Evolutionary conservation across 2,329 filamentous ascomycete species (phyloP).

Genomic region (Diplocarpon rosae): DNA sequence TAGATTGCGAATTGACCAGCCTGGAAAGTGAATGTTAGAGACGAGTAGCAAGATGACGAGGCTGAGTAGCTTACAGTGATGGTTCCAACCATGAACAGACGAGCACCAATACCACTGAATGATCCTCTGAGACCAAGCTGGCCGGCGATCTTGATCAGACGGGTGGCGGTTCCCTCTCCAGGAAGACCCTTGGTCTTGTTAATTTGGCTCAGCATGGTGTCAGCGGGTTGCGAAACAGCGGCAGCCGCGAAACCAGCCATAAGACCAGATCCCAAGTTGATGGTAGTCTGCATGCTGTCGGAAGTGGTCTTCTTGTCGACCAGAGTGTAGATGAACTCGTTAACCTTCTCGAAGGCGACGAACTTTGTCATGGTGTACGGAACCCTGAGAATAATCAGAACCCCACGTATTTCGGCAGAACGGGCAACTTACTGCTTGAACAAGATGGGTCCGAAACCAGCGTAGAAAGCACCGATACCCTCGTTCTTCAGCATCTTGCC

Average conservation of each 20-base stretch:
- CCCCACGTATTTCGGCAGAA: neutral
- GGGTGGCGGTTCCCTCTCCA: conserved; percentile 70
- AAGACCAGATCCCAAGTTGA: conserved; percentile 72
- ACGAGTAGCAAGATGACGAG: conserved; percentile 7
- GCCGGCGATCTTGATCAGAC: conserved; percentile 78
- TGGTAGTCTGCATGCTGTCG: conserved; percentile 58
- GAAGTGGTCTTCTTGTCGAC: conserved; percentile 64
- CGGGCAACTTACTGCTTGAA: conserved; percentile 58
- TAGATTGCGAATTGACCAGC: conserved; percentile 86
- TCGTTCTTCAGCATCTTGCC: conserved; percentile 73
- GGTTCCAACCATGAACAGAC: conserved; percentile 51
- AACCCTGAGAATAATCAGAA: conserved; percentile 41
- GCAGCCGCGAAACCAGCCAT: conserved; percentile 79
- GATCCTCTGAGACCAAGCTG: conserved; percentile 73
- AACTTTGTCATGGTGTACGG: conserved; percentile 95
- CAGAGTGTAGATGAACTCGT: conserved; percentile 57
- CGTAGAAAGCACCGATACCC: conserved; percentile 80
- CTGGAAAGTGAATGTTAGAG: conserved; percentile 43
- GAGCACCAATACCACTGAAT: conserved; percentile 72
- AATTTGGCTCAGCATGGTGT: conserved; percentile 92
- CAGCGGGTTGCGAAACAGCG: conserved; percentile 77
- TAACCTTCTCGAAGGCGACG: conserved; percentile 84
- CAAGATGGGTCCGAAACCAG: conserved; percentile 77
- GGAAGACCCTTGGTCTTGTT: conserved; percentile 87
- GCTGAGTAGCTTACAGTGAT: conserved; percentile 13